These are phyloP conservation scores for Coemansia sp. DNA, from an alignment of 192 early-diverging fungal genomes.

Conservation along the genomic window DNA sequence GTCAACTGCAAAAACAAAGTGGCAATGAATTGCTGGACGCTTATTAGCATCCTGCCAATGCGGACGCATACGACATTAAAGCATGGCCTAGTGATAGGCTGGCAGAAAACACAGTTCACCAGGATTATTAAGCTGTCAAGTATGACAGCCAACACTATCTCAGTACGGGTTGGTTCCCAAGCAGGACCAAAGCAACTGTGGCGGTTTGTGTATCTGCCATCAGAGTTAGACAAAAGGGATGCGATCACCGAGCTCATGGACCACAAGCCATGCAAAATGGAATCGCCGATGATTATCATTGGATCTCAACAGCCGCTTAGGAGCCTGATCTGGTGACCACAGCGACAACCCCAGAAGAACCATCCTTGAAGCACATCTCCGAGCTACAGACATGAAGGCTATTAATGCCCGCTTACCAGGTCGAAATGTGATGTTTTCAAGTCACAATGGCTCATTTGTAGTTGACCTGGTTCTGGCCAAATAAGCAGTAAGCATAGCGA, in stretches of 20 bases:
- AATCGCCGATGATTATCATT: too few relatives aligned
- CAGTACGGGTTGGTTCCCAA: background rate
- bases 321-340: too few relatives aligned
- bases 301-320: too few relatives aligned
- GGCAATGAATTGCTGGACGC: background rate
- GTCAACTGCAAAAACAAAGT: background rate
- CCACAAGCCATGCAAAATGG: too few relatives aligned
- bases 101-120: background rate
- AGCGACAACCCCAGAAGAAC: too few relatives aligned
- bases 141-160: background rate
- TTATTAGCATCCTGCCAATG: background rate
- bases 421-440: too few relatives aligned
- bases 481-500: background rate
- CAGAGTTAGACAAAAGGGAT: too few relatives aligned
- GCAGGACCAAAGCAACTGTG: background rate
- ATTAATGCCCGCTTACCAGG: too few relatives aligned
- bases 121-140: background rate
- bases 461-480: background rate
- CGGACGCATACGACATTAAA: background rate
- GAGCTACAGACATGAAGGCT: too few relatives aligned
- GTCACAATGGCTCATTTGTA: background rate
- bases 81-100: background rate
- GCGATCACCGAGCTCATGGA: too few relatives aligned
- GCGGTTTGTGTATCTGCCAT: too few relatives aligned
- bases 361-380: too few relatives aligned